Conservation (phyloP, 1,284 basidiomycete species). For the Leccinum pachyderme region DNA sequence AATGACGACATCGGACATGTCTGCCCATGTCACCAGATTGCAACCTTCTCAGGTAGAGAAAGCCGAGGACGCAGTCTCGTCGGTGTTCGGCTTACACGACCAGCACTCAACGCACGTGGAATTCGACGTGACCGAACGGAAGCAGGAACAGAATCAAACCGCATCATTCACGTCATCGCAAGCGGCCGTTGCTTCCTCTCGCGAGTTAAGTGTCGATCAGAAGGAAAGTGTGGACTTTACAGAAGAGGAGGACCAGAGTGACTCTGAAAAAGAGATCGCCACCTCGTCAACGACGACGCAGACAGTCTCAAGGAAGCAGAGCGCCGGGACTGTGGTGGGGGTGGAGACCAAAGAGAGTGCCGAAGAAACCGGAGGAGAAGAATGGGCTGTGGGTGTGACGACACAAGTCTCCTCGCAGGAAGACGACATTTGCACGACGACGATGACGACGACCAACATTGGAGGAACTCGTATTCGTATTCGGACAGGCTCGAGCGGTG, state of each 20-base stretch:
- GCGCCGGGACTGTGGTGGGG: not conserved
- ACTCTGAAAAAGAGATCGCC: not conserved
- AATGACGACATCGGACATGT: not conserved
- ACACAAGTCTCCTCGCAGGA: not conserved
- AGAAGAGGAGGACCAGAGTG: not conserved
- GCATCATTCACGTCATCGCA: not conserved
- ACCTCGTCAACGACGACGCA: not conserved
- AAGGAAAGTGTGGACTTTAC: not conserved
- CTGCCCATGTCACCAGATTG: not conserved
- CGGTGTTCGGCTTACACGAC: not conserved
- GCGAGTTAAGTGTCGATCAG: not conserved
- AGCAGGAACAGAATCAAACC: not conserved
- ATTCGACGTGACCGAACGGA: not conserved
- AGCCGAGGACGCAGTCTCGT: not conserved
- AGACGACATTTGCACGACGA: not conserved
- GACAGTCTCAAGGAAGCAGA: not conserved
- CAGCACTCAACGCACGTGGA: not conserved
- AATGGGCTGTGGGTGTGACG: not conserved
- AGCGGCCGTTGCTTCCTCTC: not conserved
- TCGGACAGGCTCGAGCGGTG: not conserved
- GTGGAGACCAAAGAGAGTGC: not conserved
- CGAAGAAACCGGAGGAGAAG: not conserved
- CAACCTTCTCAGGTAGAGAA: not conserved
- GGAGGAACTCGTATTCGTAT: not conserved
- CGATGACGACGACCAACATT: not conserved